Percentiles rank a stretch among this genome's conserved stretches.
Evolutionary conservation across 202 grass and related monocot species (phyloP).

Genomic region (Schoenoplectus tabernaemontani): DNA sequence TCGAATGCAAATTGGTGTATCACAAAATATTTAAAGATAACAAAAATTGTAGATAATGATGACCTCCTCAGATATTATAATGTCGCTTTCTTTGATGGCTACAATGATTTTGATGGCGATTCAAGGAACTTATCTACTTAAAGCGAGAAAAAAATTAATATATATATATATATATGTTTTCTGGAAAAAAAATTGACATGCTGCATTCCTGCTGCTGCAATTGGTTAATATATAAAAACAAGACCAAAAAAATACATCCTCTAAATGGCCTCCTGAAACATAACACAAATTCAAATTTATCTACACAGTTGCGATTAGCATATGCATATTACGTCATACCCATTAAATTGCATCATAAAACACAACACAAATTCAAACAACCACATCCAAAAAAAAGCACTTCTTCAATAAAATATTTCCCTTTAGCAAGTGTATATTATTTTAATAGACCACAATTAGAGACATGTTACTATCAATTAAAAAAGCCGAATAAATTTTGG

Average conservation of each 20-base stretch:
- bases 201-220: neutral
- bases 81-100: neutral
- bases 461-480: neutral
- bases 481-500: neutral
- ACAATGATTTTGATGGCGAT: neutral
- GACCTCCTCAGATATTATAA: neutral
- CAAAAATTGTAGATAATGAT: neutral
- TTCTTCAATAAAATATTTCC: neutral
- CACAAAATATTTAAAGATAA: neutral
- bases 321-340: neutral
- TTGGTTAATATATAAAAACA: neutral
- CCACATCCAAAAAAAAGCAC: neutral
- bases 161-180: neutral
- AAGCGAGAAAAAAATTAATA: neutral
- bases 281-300: no score
- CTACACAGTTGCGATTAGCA: neutral
- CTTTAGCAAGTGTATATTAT: neutral
- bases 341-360: neutral
- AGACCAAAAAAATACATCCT: no score
- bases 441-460: neutral
- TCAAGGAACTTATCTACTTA: neutral
- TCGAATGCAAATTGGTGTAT: neutral
- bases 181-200: neutral
- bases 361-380: neutral
- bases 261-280: no score